phyloP scores from a whole-genome alignment of 306 rosid species.

The Quercus bicolor region DNA sequence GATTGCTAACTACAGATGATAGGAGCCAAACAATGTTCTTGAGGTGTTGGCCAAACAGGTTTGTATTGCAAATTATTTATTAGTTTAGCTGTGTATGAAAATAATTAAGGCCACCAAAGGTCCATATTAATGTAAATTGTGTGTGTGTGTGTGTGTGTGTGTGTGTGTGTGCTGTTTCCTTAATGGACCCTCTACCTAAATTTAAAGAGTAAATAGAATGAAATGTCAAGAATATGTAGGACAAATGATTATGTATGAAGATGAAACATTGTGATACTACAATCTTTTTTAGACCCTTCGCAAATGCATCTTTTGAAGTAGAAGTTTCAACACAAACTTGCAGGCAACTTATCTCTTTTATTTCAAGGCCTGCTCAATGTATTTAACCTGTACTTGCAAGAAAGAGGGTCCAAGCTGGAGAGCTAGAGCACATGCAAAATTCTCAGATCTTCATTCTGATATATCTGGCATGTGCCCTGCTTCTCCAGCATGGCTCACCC shows the following conservation, averaged over 20 bases:
- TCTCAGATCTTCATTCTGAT: constrained; percentile 26
- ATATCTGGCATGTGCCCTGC: constrained; percentile 80
- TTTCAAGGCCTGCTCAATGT: background rate
- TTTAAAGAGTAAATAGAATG: background rate
- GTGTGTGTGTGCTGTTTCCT: background rate
- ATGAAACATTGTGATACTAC: constrained; percentile 2
- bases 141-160: background rate
- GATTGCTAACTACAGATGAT: constrained; percentile 6
- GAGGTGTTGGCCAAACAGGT: background rate
- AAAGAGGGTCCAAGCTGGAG: constrained; percentile 62
- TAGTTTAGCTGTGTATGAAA: constrained; percentile 11
- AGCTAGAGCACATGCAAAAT: constrained; percentile 50
- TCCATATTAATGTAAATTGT: background rate
- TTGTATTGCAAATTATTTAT: constrained; percentile 15
- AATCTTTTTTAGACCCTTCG: background rate
- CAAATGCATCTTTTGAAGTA: background rate
- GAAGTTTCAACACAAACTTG: background rate
- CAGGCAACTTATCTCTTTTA: constrained; percentile 12
- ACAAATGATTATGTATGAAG: background rate
- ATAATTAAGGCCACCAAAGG: background rate
- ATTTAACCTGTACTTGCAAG: constrained; percentile 17
- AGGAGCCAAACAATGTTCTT: constrained; percentile 17
- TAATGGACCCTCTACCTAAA: background rate
- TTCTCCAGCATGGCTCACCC: constrained; percentile 69
- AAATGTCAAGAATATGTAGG: background rate